Evolutionary conservation across 768 basidiomycete genomes (phyloP).

Genomic region (Amanita rimosa): DNA sequence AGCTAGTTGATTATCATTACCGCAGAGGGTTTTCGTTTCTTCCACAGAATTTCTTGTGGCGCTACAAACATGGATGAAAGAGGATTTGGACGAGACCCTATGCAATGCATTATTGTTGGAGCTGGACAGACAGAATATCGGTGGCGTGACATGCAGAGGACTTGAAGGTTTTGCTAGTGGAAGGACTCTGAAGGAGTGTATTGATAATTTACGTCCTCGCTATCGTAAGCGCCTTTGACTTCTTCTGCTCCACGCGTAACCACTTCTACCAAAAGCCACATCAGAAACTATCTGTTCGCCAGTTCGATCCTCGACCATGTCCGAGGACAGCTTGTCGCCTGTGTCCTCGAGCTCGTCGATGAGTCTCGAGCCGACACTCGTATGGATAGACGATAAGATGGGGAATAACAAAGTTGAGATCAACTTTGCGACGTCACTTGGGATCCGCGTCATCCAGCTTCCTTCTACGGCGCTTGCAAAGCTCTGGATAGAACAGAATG

Average conservation of each 20-base stretch:
- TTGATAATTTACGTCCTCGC: constrained; percentile 2
- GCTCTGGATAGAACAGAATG: constrained; percentile 17
- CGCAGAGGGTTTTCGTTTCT: background rate
- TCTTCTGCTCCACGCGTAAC: background rate
- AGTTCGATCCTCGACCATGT: background rate
- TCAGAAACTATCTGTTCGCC: background rate
- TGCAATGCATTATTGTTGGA: constrained; percentile 7
- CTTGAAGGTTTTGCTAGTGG: constrained; percentile 11
- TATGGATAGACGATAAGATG: constrained; percentile 20
- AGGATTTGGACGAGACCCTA: constrained; percentile 9
- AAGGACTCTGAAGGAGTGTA: constrained; percentile 7
- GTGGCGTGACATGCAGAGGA: constrained; percentile 13
- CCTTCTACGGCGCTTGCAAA: constrained; percentile 18
- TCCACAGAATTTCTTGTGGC: background rate
- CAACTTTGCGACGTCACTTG: constrained; percentile 8
- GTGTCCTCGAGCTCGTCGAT: background rate
- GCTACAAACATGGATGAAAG: constrained; percentile 8
- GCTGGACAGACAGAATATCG: constrained; percentile 13
- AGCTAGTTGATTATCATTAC: constrained; percentile 2
- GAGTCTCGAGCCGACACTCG: constrained; percentile 10
- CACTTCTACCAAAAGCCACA: background rate
- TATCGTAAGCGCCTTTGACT: background rate
- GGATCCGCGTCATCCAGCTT: constrained; percentile 15
- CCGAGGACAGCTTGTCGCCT: background rate
- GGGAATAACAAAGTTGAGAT: constrained; percentile 10